Evolutionary conservation across 2,329 filamentous ascomycete genomes (phyloP).

Genomic region (Apiospora rasikravindrae): DNA sequence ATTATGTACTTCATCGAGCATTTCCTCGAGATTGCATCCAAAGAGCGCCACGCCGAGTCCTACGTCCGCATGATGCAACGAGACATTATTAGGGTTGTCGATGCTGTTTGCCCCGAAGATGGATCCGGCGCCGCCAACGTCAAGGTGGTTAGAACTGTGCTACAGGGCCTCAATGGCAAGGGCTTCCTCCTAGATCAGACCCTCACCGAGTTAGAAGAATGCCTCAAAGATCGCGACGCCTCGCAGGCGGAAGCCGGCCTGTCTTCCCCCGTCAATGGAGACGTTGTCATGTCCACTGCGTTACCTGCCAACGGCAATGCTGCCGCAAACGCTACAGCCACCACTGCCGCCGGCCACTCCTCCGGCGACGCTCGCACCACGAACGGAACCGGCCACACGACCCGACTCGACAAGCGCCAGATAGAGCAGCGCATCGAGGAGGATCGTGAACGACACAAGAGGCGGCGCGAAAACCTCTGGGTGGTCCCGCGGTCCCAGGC

Average conservation of each 20-base stretch:
- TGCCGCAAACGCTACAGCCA: constrained; percentile 36
- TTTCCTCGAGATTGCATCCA: constrained; percentile 84
- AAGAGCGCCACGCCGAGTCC: constrained; percentile 70
- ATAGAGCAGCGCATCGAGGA: constrained; percentile 97
- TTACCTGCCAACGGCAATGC: constrained; percentile 38
- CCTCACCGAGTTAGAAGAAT: constrained; percentile 80
- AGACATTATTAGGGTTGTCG: constrained; percentile 89
- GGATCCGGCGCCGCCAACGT: constrained; percentile 91
- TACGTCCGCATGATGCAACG: constrained; percentile 95
- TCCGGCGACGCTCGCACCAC: constrained; percentile 35
- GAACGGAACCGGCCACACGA: constrained; percentile 34
- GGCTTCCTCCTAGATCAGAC: constrained; percentile 75
- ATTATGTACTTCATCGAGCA: constrained; percentile 99
- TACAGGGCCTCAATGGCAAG: constrained; percentile 73
- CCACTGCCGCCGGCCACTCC: constrained; percentile 40
- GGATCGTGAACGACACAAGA: constrained; percentile 92
- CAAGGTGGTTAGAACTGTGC: constrained; percentile 84
- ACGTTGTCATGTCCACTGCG: constrained; percentile 43
- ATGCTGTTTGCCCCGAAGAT: constrained; percentile 87
- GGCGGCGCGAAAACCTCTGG: constrained; percentile 91
- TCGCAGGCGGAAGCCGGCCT: constrained; percentile 61
- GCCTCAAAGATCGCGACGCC: constrained; percentile 78
- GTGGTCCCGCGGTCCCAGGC: constrained; percentile 71
- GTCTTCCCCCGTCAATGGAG: constrained; percentile 52
- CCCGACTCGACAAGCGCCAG: constrained; percentile 76